These are phyloP conservation scores for Spergularia marina DNA, from an alignment of 148 eudicot species.

Conservation along the genomic window DNA sequence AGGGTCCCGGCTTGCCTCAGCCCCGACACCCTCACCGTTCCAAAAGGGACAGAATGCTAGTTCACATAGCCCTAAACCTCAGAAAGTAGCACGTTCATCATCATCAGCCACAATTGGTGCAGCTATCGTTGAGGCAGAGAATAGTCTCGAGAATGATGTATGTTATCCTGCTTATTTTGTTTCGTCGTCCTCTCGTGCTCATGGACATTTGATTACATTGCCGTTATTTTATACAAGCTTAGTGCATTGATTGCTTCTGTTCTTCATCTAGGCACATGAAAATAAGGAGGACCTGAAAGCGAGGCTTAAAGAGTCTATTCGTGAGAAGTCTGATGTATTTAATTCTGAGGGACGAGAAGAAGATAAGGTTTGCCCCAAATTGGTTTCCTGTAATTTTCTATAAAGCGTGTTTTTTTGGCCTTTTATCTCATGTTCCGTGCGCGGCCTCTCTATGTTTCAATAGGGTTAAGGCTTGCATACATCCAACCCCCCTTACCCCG, in stretches of 20 bases:
- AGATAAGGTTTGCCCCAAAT: conserved; percentile 65
- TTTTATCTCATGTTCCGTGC: not conserved
- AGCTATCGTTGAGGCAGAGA: conserved; percentile 89
- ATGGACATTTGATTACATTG: not conserved
- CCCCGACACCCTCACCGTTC: conserved; percentile 74
- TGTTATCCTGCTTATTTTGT: conserved; percentile 33
- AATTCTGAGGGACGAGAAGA: conserved; percentile 64
- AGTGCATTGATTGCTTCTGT: not conserved
- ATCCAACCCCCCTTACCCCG: too few relatives aligned
- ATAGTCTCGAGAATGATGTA: conserved; percentile 69
- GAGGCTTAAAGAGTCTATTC: conserved; percentile 72
- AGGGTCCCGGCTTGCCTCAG: conserved; percentile 98
- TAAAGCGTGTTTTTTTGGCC: too few relatives aligned
- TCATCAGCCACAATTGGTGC: conserved; percentile 75
- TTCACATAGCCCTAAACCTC: conserved; percentile 32
- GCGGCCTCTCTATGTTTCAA: too few relatives aligned
- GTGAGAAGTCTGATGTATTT: conserved; percentile 81
- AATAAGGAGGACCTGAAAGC: conserved; percentile 82
- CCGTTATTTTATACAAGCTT: not conserved
- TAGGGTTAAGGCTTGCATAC: too few relatives aligned
- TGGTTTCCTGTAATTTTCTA: not conserved
- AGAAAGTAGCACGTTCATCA: conserved; percentile 55
- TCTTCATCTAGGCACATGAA: conserved; percentile 48
- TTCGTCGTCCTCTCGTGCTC: conserved; percentile 14
- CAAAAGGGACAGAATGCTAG: conserved; percentile 36